phyloP scores from a whole-genome alignment of 192 early-diverging fungal species.

The Cladochytrium replicatum region DNA sequence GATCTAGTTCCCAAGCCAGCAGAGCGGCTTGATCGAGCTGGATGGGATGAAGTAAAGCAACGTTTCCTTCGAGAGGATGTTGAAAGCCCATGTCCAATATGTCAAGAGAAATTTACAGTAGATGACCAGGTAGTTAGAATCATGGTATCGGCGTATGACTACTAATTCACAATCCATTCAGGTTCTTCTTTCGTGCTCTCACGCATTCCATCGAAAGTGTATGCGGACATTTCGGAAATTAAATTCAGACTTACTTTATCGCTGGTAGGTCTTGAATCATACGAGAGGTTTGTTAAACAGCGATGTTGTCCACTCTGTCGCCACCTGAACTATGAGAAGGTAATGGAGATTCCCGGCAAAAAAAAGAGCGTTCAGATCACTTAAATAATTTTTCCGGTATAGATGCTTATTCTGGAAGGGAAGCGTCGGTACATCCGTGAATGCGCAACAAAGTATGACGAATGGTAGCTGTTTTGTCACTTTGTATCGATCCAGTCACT shows the following conservation, averaged over 20 bases:
- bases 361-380: background rate
- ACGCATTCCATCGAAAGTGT: conserved; percentile 11
- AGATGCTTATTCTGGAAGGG: background rate
- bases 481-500: background rate
- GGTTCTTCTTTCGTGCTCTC: conserved; percentile 10
- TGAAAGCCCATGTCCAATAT: conserved; percentile 6
- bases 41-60: conserved; percentile 4
- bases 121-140: conserved; percentile 15
- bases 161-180: conserved; percentile 1
- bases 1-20: conserved; percentile 2
- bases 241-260: too few species aligned
- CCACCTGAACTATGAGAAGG: conserved; percentile 11
- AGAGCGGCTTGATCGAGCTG: background rate
- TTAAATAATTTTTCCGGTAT: background rate
- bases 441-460: background rate
- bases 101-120: conserved; percentile 7
- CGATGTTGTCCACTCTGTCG: conserved; percentile 10
- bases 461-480: background rate
- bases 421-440: conserved; percentile 6
- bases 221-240: too few species aligned
- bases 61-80: conserved; percentile 3
- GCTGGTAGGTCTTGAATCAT: conserved; percentile 12
- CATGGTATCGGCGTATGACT: too few species aligned
- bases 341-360: conserved; percentile 5
- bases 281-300: conserved; percentile 8